Evolutionary conservation across 257 asterid species (phyloP), one percentile per base, ranked within the genome.

Genomic region (Jacaranda mimosifolia): DNA sequence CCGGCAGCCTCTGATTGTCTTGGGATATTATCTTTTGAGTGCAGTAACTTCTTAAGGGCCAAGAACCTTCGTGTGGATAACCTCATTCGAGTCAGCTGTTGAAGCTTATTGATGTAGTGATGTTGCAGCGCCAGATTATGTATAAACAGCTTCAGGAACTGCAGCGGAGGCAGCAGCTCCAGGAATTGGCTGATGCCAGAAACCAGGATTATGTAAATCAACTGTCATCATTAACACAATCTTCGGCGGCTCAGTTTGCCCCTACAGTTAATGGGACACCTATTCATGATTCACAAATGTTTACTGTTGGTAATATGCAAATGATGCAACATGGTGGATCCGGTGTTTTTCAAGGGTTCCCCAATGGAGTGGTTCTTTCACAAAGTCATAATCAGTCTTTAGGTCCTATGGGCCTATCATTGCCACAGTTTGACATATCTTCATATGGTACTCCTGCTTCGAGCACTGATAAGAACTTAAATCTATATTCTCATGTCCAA

Each of bases 121-220:
- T 87, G 94, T 80, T 89, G 84, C 89, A 89, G 81, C 82, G 91
- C 63, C 89, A 89, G 56, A 82, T 89, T 59, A 81, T 87, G 86
- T 79, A 82, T 78, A 87, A 87, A 72, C 92, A 86, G 80, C 80
- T 89, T 80, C 90, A 85, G 75, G 94, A 87, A 66, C 78, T 85
- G 81, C 94, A 82, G 86, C 82, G 82, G 62, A 84, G 83, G 80
- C 88, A 79, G 82, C 88, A 87, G 77, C 84, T 87, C 70, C 87
- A 83, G 80, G 90, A 82, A 64, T 57, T 80, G 53, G 82, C 77
- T 49, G 87, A 83, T 63, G 56, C 72, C 10, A 73, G 89, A 78
- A 83, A 86, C 57, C 91, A 82, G 40, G 83, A 76, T 70, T 82
- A 79, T 78, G 52, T 72, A 55, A 85, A 72, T 78, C 89, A 87